Conservation (phyloP, 495 filamentous ascomycete species). For the Penicillium odoratum region DNA sequence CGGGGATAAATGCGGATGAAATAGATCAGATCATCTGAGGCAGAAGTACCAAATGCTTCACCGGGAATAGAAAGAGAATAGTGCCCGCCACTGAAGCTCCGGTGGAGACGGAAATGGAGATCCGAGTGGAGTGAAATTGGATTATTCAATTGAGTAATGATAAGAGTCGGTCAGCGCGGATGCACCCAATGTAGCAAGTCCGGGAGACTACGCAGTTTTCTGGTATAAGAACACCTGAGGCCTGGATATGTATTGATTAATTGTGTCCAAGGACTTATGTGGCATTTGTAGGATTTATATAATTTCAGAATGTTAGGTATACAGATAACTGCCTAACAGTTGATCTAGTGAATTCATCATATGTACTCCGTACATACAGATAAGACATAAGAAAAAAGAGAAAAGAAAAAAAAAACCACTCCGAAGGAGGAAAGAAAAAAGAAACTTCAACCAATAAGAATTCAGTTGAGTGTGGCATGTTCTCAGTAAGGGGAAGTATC, state of each 20-base stretch:
- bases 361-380: not conserved
- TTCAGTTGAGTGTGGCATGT: not conserved
- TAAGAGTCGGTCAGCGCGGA: conserved; percentile 21
- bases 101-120: conserved; percentile 23
- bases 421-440: too few species aligned
- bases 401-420: too few species aligned
- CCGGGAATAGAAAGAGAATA: not conserved
- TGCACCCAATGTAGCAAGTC: conserved; percentile 18
- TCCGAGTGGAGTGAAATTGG: conserved; percentile 15
- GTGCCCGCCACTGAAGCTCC: conserved; percentile 10
- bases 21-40: conserved; percentile 3
- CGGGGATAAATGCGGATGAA: conserved; percentile 10
- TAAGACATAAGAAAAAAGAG: not conserved
- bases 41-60: conserved; percentile 2
- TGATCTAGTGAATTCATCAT: too few species aligned
- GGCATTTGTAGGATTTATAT: too few species aligned
- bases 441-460: not conserved
- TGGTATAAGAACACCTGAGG: not conserved
- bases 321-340: too few species aligned
- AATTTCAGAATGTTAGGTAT: not conserved
- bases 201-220: not conserved
- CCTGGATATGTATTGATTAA: not conserved
- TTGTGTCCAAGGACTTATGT: not conserved
- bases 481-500: not conserved
- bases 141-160: conserved; percentile 23